Evolutionary conservation across 331 rosid species (phyloP).

Genomic region (Telfairia occidentalis): DNA sequence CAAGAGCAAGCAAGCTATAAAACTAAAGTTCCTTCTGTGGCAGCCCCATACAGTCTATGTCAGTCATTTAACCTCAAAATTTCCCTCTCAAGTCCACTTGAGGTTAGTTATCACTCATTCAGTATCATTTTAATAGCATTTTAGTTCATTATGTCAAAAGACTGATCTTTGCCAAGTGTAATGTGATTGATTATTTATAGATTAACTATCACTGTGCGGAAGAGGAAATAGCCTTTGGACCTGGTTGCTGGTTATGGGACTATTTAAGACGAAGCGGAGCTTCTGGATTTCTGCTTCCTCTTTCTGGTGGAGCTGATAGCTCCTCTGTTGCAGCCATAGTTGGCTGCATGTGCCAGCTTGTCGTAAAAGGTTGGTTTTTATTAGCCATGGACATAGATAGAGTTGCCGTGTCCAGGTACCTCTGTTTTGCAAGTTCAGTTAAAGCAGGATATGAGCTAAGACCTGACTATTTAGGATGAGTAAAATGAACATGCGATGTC

Average conservation of each 20-base stretch:
- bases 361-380: conserved; percentile 53
- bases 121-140: neutral
- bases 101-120: conserved; percentile 32
- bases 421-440: neutral
- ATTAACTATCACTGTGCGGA: conserved; percentile 76
- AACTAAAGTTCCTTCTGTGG: conserved; percentile 61
- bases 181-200: conserved; percentile 29
- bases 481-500: neutral
- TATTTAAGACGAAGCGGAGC: conserved; percentile 96
- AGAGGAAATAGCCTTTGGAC: conserved; percentile 97
- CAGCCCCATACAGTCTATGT: conserved; percentile 52
- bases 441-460: neutral
- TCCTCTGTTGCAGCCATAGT: conserved; percentile 93
- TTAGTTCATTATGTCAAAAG: neutral
- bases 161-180: conserved; percentile 16
- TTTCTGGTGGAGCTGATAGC: conserved; percentile 99
- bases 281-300: conserved; percentile 96
- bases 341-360: conserved; percentile 96
- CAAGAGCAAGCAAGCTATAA: conserved; percentile 98
- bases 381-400: neutral
- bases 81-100: conserved; percentile 53
- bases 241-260: conserved; percentile 99
- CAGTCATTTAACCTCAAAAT: conserved; percentile 56
- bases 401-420: neutral
- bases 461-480: neutral